Conservation (phyloP, 1,284 basidiomycete genomes). For the Ganoderma boninense region DNA sequence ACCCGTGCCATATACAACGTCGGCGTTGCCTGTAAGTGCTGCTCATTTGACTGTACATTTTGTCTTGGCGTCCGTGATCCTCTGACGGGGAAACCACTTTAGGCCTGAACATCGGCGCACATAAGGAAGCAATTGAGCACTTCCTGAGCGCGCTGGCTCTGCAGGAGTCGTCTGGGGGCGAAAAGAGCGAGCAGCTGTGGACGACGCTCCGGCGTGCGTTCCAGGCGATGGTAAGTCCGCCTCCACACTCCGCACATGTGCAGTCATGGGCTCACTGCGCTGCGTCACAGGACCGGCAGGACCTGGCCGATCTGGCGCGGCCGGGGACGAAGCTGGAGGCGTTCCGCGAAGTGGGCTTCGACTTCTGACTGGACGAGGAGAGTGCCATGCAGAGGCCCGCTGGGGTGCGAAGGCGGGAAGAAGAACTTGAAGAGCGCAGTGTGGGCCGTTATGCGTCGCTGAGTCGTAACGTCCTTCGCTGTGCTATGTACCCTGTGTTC, state of each 20-base stretch:
- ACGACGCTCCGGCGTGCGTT: constrained; percentile 90
- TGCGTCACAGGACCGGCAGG: constrained; percentile 59
- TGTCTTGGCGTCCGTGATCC: background rate
- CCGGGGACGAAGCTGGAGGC: constrained; percentile 63
- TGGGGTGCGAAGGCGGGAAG: background rate
- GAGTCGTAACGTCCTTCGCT: constrained; percentile 22
- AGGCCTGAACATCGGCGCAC: constrained; percentile 96
- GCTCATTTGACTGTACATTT: background rate
- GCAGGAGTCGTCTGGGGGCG: constrained; percentile 70
- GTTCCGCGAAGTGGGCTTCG: constrained; percentile 86
- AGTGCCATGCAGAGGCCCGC: background rate
- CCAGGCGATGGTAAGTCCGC: constrained; percentile 73
- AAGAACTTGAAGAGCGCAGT: background rate
- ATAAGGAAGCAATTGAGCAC: constrained; percentile 97
- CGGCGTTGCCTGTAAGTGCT: constrained; percentile 88
- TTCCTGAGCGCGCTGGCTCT: constrained; percentile 92
- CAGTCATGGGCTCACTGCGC: constrained; percentile 8
- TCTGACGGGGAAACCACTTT: background rate
- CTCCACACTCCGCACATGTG: background rate
- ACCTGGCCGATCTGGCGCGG: constrained; percentile 72
- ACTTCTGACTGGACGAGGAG: constrained; percentile 63
- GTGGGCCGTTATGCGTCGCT: background rate
- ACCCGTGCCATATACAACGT: constrained; percentile 98
- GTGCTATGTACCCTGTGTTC: constrained; percentile 25
- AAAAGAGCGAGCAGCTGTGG: constrained; percentile 90